Evolutionary conservation across 106 monocot genomes (phyloP).

Genomic region (Posidonia australis): DNA sequence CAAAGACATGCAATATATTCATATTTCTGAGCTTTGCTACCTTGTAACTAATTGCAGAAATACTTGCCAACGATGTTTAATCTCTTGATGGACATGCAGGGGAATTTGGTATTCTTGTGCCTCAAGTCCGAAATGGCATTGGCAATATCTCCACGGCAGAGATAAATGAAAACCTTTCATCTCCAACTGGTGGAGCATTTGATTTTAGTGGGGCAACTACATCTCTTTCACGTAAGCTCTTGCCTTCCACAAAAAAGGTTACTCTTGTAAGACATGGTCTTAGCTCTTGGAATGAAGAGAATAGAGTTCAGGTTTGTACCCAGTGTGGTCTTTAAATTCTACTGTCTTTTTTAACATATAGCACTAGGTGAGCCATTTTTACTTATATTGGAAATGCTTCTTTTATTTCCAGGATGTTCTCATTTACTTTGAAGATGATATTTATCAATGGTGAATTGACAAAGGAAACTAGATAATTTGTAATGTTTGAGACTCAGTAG

Average conservation of each 20-base stretch:
- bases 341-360: background rate
- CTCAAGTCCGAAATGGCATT: constrained; percentile 14
- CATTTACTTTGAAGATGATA: too few relatives aligned
- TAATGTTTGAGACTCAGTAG: too few relatives aligned
- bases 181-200: constrained; percentile 58
- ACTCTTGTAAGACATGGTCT: constrained; percentile 59
- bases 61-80: too few relatives aligned
- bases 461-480: too few relatives aligned
- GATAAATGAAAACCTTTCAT: constrained; percentile 15
- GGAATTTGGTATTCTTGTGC: constrained; percentile 6
- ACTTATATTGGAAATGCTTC: background rate
- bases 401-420: too few relatives aligned
- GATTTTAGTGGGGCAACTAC: constrained; percentile 61
- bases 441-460: too few relatives aligned
- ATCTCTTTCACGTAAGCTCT: constrained; percentile 28
- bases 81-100: constrained; percentile 14
- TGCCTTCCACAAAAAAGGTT: constrained; percentile 47
- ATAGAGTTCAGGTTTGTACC: constrained; percentile 47
- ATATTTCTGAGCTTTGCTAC: background rate
- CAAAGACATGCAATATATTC: background rate
- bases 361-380: background rate
- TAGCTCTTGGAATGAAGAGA: constrained; percentile 62
- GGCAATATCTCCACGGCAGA: constrained; percentile 24
- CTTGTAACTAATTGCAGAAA: background rate
- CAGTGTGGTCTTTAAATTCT: background rate